These are phyloP conservation scores for Colletotrichum graminicola DNA, from an alignment of 2,329 filamentous ascomycete species.

Conservation along the genomic window DNA sequence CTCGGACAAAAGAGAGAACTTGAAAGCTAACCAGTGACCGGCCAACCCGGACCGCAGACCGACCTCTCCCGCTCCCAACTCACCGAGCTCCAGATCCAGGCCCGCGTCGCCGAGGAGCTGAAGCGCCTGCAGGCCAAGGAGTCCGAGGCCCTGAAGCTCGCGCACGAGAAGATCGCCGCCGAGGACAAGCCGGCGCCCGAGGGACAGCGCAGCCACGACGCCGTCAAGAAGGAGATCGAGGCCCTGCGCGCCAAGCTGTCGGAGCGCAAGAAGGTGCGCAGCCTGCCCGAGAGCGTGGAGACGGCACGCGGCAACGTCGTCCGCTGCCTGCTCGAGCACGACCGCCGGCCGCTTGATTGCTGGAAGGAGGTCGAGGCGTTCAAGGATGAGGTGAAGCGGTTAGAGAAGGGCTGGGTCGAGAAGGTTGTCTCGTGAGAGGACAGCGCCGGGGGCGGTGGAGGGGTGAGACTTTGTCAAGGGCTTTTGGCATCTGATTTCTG, in stretches of 20 bases:
- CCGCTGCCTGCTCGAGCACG: conserved; percentile 84
- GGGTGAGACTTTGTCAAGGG: neutral
- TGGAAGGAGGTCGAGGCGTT: conserved; percentile 94
- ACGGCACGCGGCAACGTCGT: conserved; percentile 82
- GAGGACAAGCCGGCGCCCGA: conserved; percentile 49
- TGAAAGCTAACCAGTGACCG: conserved; percentile 9
- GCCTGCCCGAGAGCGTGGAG: conserved; percentile 79
- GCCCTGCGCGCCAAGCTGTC: conserved; percentile 71
- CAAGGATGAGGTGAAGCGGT: conserved; percentile 85
- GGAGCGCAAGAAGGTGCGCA: conserved; percentile 72
- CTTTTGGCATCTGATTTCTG: conserved; percentile 17
- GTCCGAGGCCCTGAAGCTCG: conserved; percentile 74
- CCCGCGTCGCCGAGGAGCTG: conserved; percentile 87
- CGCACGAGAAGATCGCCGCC: conserved; percentile 72
- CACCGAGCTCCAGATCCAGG: conserved; percentile 88
- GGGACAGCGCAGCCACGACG: conserved; percentile 54
- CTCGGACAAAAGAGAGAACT: neutral
- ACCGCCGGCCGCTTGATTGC: conserved; percentile 91
- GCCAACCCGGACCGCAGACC: conserved; percentile 67
- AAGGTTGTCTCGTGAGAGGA: conserved; percentile 71
- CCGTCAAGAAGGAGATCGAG: conserved; percentile 71
- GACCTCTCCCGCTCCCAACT: conserved; percentile 87
- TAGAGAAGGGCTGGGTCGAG: conserved; percentile 91
- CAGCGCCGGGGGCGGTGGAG: neutral
- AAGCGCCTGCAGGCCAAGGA: conserved; percentile 81